Conservation (phyloP, 495 filamentous ascomycete genomes). For the Aspergillus leporis region DNA sequence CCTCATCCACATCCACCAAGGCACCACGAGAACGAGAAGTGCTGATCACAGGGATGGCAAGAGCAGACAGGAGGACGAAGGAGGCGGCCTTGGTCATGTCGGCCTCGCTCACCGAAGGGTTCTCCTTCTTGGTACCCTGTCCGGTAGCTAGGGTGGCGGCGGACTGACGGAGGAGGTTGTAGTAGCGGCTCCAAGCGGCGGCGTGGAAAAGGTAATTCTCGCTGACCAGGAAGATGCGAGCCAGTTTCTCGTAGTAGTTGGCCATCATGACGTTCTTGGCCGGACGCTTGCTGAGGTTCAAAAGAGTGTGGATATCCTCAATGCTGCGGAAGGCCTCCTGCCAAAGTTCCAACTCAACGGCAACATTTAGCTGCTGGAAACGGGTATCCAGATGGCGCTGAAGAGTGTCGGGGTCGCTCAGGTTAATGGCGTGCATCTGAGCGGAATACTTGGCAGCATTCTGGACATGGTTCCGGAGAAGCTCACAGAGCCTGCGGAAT, state of each 20-base stretch:
- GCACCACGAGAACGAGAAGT: constrained; percentile 94
- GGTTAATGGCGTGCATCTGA: constrained; percentile 99
- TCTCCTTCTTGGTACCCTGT: constrained; percentile 88
- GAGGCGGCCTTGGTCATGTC: constrained; percentile 88
- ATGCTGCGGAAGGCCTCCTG: constrained; percentile 99
- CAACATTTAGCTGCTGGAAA: constrained; percentile 97
- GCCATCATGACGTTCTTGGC: constrained; percentile 99
- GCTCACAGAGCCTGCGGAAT: constrained; percentile 96
- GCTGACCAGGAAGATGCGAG: constrained; percentile 95
- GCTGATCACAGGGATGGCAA: constrained; percentile 98
- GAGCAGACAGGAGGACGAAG: constrained; percentile 91
- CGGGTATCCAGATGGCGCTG: constrained; percentile 97
- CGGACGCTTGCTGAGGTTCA: constrained; percentile 97
- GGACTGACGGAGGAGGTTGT: constrained; percentile 91
- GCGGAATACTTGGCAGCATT: constrained; percentile 98
- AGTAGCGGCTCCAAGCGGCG: constrained; percentile 94
- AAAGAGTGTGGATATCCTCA: constrained; percentile 97
- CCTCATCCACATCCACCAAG: constrained; percentile 94
- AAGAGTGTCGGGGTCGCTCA: constrained; percentile 94
- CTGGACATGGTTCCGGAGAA: constrained; percentile 96
- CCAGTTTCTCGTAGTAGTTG: constrained; percentile 99
- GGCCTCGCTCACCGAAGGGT: constrained; percentile 82
- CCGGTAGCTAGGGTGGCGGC: constrained; percentile 81
- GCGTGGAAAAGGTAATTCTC: constrained; percentile 99
- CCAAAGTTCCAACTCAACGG: constrained; percentile 97